Evolutionary conservation across 202 grass and related monocot species (phyloP).

Genomic region (Zizania palustris): DNA sequence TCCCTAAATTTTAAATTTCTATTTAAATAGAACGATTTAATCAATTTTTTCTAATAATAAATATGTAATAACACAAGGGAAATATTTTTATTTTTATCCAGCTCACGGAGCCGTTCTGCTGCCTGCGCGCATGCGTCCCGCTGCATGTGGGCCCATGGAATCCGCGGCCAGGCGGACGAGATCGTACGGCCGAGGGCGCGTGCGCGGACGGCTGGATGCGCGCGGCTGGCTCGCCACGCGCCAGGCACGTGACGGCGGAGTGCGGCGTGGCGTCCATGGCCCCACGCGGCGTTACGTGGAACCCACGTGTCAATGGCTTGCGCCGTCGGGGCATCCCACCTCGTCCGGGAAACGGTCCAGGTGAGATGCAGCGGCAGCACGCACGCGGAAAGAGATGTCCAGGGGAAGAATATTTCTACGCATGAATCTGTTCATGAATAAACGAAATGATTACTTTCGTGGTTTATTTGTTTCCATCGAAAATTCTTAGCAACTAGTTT

Average conservation of each 20-base stretch:
- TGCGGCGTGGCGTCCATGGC: neutral
- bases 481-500: no score
- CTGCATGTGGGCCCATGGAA: conserved; percentile 28
- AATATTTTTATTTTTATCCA: conserved; percentile 20
- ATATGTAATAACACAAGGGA: neutral
- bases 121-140: conserved; percentile 27
- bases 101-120: conserved; percentile 23
- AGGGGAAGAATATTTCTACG: no score
- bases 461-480: no score
- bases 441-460: no score
- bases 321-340: neutral
- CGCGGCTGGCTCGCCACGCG: neutral
- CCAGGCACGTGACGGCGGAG: neutral
- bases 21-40: no score
- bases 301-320: conserved; percentile 48
- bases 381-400: neutral
- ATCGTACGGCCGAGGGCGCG: conserved; percentile 5
- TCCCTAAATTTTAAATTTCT: no score
- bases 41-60: no score
- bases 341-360: conserved; percentile 22
- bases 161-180: neutral
- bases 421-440: no score
- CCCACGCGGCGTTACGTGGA: conserved; percentile 9
- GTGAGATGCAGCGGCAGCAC: conserved; percentile 26
- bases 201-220: neutral